Conservation (phyloP, 106 monocot genomes). For the Apostasia ramifera region DNA sequence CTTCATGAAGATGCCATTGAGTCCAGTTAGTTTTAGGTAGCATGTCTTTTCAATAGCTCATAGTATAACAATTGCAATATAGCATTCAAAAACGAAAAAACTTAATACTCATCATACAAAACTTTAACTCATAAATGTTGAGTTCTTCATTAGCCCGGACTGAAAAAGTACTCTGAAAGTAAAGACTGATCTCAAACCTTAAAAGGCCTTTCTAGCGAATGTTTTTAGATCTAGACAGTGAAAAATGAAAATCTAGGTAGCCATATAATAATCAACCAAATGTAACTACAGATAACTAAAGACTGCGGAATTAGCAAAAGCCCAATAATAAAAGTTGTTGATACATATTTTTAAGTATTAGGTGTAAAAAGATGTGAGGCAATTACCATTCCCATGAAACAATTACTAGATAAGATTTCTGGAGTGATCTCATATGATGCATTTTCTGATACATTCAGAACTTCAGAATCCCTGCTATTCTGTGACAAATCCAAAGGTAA, state of each 20-base stretch:
- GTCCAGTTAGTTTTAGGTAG: too few relatives aligned
- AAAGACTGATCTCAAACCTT: too few relatives aligned
- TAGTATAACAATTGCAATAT: too few relatives aligned
- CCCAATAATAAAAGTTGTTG: not conserved
- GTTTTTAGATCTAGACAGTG: not conserved
- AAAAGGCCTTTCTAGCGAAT: too few relatives aligned
- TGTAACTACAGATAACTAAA: not conserved
- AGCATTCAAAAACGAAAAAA: too few relatives aligned
- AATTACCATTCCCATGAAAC: constrained; percentile 58
- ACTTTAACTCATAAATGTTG: too few relatives aligned
- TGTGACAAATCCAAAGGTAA: constrained; percentile 17
- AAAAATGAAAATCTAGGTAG: not conserved
- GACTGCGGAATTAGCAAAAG: not conserved
- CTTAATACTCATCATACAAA: too few relatives aligned
- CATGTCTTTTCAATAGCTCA: too few relatives aligned
- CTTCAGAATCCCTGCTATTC: constrained; percentile 11
- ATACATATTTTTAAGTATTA: not conserved
- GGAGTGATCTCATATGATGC: constrained; percentile 6
- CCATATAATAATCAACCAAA: not conserved
- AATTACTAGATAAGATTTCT: constrained; percentile 13
- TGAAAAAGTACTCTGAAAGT: too few relatives aligned
- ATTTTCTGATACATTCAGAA: constrained; percentile 10
- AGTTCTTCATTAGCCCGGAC: too few relatives aligned
- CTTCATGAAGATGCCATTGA: too few relatives aligned
- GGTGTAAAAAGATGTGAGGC: not conserved